A percentile compares a stretch with the other conserved stretches of the same genome.
Evolutionary conservation across 2,329 filamentous ascomycete species (phyloP).

Genomic region (Colletotrichum lindemuthianum): DNA sequence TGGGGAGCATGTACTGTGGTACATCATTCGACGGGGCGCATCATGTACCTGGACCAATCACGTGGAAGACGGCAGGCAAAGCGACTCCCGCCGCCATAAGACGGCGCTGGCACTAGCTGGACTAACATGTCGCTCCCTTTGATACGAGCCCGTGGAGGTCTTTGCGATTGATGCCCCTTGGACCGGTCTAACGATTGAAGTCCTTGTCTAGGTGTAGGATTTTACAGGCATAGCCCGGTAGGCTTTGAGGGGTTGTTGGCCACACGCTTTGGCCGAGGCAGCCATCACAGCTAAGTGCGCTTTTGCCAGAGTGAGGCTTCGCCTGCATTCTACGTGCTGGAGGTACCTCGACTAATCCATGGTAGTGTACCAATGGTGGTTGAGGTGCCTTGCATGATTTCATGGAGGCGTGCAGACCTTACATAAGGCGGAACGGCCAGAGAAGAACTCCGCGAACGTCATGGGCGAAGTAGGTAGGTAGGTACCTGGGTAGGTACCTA

Average conservation of each 20-base stretch:
- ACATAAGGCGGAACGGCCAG: too few species aligned
- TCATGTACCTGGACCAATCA: constrained; percentile 13
- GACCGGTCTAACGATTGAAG: neutral
- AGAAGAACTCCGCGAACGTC: constrained; percentile 19
- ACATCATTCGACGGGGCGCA: constrained; percentile 1
- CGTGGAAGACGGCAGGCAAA: constrained; percentile 9
- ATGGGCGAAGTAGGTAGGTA: constrained; percentile 7
- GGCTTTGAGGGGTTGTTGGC: neutral
- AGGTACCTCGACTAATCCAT: neutral
- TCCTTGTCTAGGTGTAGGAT: neutral
- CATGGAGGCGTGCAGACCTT: too few species aligned
- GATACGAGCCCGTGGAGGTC: neutral
- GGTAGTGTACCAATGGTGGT: neutral
- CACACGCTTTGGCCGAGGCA: neutral
- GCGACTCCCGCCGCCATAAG: neutral
- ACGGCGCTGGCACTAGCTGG: constrained; percentile 3
- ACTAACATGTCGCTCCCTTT: constrained; percentile 16
- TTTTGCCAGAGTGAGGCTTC: constrained; percentile 9
- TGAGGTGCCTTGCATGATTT: too few species aligned
- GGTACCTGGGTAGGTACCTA: constrained; percentile 14
- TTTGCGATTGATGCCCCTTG: constrained; percentile 3
- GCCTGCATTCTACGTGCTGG: neutral
- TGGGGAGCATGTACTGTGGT: constrained; percentile 13
- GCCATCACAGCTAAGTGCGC: neutral
- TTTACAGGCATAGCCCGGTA: constrained; percentile 4